Evolutionary conservation across 148 eudicot genomes (phyloP).

Genomic region (Cornus controversa): DNA sequence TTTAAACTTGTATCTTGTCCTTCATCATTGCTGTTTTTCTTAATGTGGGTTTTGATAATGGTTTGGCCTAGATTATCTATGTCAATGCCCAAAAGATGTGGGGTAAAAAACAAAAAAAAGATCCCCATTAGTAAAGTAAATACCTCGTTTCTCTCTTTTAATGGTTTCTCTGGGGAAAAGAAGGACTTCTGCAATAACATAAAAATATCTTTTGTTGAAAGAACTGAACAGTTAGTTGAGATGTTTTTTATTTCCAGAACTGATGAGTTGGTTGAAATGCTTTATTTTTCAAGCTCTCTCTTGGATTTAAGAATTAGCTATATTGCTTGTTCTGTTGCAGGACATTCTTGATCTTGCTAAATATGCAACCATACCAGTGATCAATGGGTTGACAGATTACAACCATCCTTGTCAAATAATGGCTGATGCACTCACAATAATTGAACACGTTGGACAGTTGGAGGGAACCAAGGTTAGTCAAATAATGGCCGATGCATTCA

Average conservation of each 20-base stretch:
- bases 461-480: slow-evolving; percentile 89
- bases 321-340: slow-evolving; percentile 40
- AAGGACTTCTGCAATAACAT: too few relatives aligned
- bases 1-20: neutral
- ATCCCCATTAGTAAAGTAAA: neutral
- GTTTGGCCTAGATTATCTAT: neutral
- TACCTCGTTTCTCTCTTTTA: neutral
- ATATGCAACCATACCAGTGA: slow-evolving; percentile 75
- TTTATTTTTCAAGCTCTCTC: neutral
- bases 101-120: too few relatives aligned
- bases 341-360: slow-evolving; percentile 88
- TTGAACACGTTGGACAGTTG: slow-evolving; percentile 79
- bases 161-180: neutral
- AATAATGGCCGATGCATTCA: too few relatives aligned
- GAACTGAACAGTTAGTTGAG: slow-evolving; percentile 1
- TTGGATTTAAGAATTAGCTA: neutral
- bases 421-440: slow-evolving; percentile 98
- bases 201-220: too few relatives aligned
- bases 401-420: slow-evolving; percentile 98
- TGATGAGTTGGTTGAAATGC: neutral
- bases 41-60: too few relatives aligned
- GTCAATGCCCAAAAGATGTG: neutral
- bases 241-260: neutral
- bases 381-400: slow-evolving; percentile 91
- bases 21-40: neutral